A percentile compares a stretch with the other conserved stretches of the same genome.
These are phyloP conservation scores for Rhizophora apiculata DNA, from an alignment of 345 rosid genomes.

Conservation along the genomic window DNA sequence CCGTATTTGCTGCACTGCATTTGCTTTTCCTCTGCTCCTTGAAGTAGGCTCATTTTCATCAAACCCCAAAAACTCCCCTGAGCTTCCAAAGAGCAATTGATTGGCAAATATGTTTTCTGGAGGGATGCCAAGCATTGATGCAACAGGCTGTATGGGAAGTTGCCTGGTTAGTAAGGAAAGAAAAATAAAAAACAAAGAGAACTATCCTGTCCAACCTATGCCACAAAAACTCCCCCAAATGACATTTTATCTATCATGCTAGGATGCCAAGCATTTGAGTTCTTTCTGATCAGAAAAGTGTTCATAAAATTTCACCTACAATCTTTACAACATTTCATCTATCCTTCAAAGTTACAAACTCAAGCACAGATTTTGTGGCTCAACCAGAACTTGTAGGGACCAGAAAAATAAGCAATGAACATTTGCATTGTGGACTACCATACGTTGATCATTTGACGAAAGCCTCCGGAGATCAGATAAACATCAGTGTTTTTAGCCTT, in stretches of 20 bases:
- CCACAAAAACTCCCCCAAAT: too few relatives aligned
- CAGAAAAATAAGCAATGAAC: slow-evolving; percentile 1
- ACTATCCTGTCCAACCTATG: too few relatives aligned
- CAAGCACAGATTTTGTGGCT: too few relatives aligned
- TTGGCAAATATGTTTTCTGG: slow-evolving; percentile 81
- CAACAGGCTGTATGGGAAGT: slow-evolving; percentile 66
- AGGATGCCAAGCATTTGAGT: too few relatives aligned
- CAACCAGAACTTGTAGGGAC: too few relatives aligned
- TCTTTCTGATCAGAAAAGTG: too few relatives aligned
- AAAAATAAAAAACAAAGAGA: not conserved
- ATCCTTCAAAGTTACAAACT: not conserved
- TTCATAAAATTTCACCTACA: too few relatives aligned
- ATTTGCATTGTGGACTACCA: slow-evolving; percentile 16
- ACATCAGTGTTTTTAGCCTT: slow-evolving; percentile 58
- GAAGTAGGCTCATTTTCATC: slow-evolving; percentile 89
- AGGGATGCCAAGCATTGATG: slow-evolving; percentile 81
- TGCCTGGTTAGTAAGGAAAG: slow-evolving; percentile 2
- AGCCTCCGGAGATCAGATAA: slow-evolving; percentile 91
- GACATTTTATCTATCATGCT: too few relatives aligned
- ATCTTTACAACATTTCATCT: not conserved
- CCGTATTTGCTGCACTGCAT: slow-evolving; percentile 80
- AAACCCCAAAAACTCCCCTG: slow-evolving; percentile 77
- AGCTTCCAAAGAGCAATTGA: slow-evolving; percentile 61
- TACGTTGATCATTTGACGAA: slow-evolving; percentile 97
- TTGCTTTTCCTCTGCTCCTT: slow-evolving; percentile 93